A percentile compares a stretch with the other conserved stretches of the same genome.
phyloP scores from a whole-genome alignment of 495 filamentous ascomycete genomes.

The Aspergillus sparsus region DNA sequence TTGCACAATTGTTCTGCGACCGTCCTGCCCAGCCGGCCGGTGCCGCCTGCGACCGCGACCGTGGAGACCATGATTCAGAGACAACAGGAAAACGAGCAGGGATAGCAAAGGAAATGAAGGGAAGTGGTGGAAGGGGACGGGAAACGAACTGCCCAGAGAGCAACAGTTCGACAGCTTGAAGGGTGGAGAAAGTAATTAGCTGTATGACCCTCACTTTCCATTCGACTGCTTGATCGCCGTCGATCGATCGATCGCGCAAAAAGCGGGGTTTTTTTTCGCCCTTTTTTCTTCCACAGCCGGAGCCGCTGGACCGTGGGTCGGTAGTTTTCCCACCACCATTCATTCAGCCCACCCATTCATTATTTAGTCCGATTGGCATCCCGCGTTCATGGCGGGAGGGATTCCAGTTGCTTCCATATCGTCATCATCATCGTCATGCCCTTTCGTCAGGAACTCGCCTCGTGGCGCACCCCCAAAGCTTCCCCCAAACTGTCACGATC shows the following conservation, averaged over 20 bases:
- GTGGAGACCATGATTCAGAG: background rate
- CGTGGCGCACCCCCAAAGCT: constrained; percentile 12
- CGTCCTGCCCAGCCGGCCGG: background rate
- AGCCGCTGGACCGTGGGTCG: background rate
- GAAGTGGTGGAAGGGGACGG: too few species aligned
- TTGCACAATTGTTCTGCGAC: background rate
- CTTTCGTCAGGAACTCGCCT: constrained; percentile 17
- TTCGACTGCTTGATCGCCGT: too few species aligned
- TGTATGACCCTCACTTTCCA: too few species aligned
- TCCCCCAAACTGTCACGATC: constrained; percentile 5
- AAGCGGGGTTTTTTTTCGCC: background rate
- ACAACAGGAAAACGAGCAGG: background rate
- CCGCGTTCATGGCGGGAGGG: too few species aligned
- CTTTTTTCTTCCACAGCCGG: background rate
- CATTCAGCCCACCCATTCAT: background rate
- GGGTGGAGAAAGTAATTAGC: too few species aligned
- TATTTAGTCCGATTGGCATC: too few species aligned
- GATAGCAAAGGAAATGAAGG: too few species aligned
- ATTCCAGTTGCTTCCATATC: too few species aligned
- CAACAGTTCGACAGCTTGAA: too few species aligned
- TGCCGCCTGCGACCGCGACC: background rate
- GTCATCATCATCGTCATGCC: constrained; percentile 2
- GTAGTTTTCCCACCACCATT: background rate
- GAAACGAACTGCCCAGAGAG: too few species aligned
- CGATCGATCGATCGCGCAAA: background rate